Evolutionary conservation across 1,284 basidiomycete genomes (phyloP), one percentile per base, ranked within the genome.

Genomic region (Pseudozyma flocculosa): DNA sequence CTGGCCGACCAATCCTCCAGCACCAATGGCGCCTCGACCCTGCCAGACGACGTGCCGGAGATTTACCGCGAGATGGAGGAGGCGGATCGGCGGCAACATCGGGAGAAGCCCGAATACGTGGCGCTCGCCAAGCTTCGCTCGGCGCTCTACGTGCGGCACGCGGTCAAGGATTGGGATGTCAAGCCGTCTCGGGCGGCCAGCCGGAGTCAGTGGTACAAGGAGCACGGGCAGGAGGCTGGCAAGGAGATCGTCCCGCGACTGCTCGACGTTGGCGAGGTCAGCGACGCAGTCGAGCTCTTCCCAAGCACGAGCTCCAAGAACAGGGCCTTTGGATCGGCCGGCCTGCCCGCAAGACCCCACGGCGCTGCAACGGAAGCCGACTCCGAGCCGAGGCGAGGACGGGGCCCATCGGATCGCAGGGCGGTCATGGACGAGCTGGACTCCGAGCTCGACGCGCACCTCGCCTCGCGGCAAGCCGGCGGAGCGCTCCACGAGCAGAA

Each of bases 51-150:
- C 23, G 68, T 66, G 1, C 73, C 75, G 1, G 72, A 71, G 22
- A 76, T 75, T 48, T 76, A 78, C 46, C 54, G 67, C 15, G 75
- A 76, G 42, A 59, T 77, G 69, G 71, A 73, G 37, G 49, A 55
- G n/a, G 66, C 56, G 15, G 74, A 78, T n/a, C 48, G 56, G 11
- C 32, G 24, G 34, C 36, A 37, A 17, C 43, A 34, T 21, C 13
- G 45, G 13, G 48, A 61, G 29, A 43, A 50, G 8, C 53, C 38
- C 21, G 57, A 61, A 39, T 49, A 60, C 15, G 45, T 45, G 9
- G 62, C 50, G 19, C 44, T 68, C 13, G 30, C 48, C 26, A 65
- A 67, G 22, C 53, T 76, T 2, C 61, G 61, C 11, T 45, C 48
- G 13, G 21, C 36, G 3, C 54, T 75, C 5, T 76, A 68, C 68